Conservation (phyloP, 164 flowering plant species). For the Buxus sempervirens region DNA sequence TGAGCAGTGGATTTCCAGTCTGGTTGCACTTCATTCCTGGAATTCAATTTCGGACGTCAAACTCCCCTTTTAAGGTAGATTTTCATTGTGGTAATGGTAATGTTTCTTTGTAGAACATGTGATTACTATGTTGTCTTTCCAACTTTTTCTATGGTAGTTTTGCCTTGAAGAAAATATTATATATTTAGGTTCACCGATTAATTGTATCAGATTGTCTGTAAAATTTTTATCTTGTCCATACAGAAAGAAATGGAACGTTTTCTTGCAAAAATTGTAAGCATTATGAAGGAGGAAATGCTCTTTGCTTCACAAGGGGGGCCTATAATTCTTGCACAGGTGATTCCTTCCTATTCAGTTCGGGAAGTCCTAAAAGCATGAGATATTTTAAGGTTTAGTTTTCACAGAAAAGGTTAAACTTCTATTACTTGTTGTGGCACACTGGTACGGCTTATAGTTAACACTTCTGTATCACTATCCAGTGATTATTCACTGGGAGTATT, state of each 20-base stretch:
- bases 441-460: neutral
- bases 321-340: slow-evolving; percentile 59
- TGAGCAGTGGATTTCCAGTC: slow-evolving; percentile 54
- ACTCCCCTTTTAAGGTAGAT: slow-evolving; percentile 47
- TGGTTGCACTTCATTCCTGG: slow-evolving; percentile 71
- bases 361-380: neutral
- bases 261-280: slow-evolving; percentile 40
- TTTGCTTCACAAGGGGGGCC: slow-evolving; percentile 75
- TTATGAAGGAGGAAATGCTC: slow-evolving; percentile 53
- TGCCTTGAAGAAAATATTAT: neutral
- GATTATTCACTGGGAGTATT: neutral
- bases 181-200: neutral
- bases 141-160: neutral
- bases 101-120: neutral
- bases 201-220: neutral
- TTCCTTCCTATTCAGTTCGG: slow-evolving; percentile 2
- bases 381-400: neutral
- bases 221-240: slow-evolving; percentile 3
- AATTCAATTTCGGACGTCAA: slow-evolving; percentile 55
- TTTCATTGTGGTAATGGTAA: slow-evolving; percentile 6
- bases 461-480: neutral
- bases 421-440: neutral
- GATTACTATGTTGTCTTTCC: neutral
- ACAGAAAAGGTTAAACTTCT: neutral
- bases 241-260: slow-evolving; percentile 55